Percentiles rank a stretch among this genome's conserved stretches.
phyloP scores from a whole-genome alignment of 345 rosid species.

The Pistacia integerrima region DNA sequence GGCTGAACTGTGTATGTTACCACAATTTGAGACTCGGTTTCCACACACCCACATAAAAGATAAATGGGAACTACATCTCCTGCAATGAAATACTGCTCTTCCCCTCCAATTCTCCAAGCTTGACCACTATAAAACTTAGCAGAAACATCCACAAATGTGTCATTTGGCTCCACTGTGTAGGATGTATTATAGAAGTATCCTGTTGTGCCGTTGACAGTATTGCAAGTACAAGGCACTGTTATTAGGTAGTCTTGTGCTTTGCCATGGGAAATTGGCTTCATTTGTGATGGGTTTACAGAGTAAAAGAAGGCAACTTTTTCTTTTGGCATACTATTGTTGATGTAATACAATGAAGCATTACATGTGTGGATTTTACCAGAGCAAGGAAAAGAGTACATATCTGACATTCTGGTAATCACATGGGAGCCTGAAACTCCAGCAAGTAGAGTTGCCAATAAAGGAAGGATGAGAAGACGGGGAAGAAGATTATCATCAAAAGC shows the following conservation, averaged over 20 bases:
- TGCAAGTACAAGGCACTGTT: constrained; percentile 54
- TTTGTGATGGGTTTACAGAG: constrained; percentile 34
- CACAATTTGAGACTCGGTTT: constrained; percentile 32
- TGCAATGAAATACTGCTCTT: constrained; percentile 9
- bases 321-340: constrained; percentile 17
- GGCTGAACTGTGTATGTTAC: constrained; percentile 66
- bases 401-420: neutral
- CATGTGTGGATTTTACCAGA: constrained; percentile 21
- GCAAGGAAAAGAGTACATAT: constrained; percentile 35
- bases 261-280: constrained; percentile 26
- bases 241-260: constrained; percentile 43
- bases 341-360: constrained; percentile 47
- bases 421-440: constrained; percentile 1
- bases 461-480: constrained; percentile 18
- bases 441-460: constrained; percentile 13
- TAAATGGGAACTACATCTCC: constrained; percentile 31
- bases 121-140: constrained; percentile 39
- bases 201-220: constrained; percentile 21
- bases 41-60: constrained; percentile 55
- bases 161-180: constrained; percentile 30
- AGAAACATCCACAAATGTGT: constrained; percentile 41
- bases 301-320: constrained; percentile 42
- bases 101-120: constrained; percentile 40
- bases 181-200: constrained; percentile 49
- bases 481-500: constrained; percentile 21